These are phyloP conservation scores for Epichloe hybrida DNA, from an alignment of 2,329 filamentous ascomycete species.

Conservation along the genomic window DNA sequence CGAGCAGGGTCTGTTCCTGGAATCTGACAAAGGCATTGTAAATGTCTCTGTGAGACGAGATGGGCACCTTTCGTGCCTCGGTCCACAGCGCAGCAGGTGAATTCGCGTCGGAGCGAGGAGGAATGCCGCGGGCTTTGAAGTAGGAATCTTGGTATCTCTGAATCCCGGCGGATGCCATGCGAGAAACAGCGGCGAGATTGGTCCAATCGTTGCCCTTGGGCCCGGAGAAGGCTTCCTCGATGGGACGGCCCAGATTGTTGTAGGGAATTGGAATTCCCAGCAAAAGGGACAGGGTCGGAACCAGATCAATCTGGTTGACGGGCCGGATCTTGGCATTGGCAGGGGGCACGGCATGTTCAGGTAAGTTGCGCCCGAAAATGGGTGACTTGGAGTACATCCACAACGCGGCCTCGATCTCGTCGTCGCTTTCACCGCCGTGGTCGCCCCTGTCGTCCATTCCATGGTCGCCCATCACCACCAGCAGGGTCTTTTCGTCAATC, in stretches of 20 bases:
- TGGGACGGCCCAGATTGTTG: conserved; percentile 86
- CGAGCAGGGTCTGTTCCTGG: conserved; percentile 60
- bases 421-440: conserved; percentile 94
- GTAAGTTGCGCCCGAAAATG: conserved; percentile 64
- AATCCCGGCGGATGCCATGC: conserved; percentile 71
- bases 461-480: conserved; percentile 98
- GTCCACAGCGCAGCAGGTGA: conserved; percentile 30
- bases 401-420: conserved; percentile 84
- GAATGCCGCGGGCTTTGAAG: conserved; percentile 54
- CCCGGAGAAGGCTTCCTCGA: conserved; percentile 84
- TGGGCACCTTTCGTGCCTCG: conserved; percentile 26
- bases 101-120: conserved; percentile 37
- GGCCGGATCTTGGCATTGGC: conserved; percentile 65
- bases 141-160: conserved; percentile 82
- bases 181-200: conserved; percentile 64
- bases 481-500: conserved; percentile 72
- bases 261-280: conserved; percentile 88
- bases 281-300: conserved; percentile 78
- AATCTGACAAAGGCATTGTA: conserved; percentile 56
- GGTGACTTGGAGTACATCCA: conserved; percentile 97
- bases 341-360: conserved; percentile 43
- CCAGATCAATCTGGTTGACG: conserved; percentile 80
- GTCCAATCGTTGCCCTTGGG: conserved; percentile 54
- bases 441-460: conserved; percentile 97
- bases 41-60: conserved; percentile 21